Percentiles rank a stretch among this genome's conserved stretches.
These are phyloP conservation scores for Bryum argenteum DNA, from an alignment of 225 moss, liverwort and hornwort species.

Conservation along the genomic window DNA sequence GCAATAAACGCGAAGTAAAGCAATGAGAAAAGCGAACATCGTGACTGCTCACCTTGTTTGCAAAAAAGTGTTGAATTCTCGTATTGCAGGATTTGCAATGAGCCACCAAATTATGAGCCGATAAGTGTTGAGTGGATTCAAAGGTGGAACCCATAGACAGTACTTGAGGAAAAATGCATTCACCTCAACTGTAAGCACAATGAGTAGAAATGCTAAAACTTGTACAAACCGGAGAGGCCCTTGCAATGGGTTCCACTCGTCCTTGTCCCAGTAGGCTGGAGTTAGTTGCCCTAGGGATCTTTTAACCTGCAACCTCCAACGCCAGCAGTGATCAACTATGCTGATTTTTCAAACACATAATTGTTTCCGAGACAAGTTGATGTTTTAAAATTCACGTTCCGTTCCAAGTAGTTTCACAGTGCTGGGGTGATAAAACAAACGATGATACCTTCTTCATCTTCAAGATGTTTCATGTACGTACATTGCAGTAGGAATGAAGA, in stretches of 20 bases:
- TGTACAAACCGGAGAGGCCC: constrained; percentile 85
- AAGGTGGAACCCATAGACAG: constrained; percentile 86
- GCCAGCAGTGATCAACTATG: constrained; percentile 19
- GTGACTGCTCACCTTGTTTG: constrained; percentile 65
- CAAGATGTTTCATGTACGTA: neutral
- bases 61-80: constrained; percentile 89
- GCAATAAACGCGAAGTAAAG: neutral
- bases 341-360: too few relatives aligned
- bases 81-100: constrained; percentile 86
- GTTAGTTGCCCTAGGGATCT: constrained; percentile 89
- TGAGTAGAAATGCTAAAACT: constrained; percentile 64
- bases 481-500: constrained; percentile 9
- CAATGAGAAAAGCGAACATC: neutral
- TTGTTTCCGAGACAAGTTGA: too few relatives aligned
- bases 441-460: neutral
- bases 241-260: constrained; percentile 86
- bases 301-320: constrained; percentile 58
- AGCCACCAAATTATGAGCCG: constrained; percentile 93
- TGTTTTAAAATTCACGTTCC: too few relatives aligned
- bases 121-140: constrained; percentile 82
- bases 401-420: neutral
- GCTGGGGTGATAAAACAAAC: constrained; percentile 2
- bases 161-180: constrained; percentile 92
- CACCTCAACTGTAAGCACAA: constrained; percentile 86
- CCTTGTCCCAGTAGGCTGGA: constrained; percentile 94